A percentile compares a stretch with the other conserved stretches of the same genome.
Conservation (phyloP, 2,329 filamentous ascomycete species). For the Fusarium sp. region DNA sequence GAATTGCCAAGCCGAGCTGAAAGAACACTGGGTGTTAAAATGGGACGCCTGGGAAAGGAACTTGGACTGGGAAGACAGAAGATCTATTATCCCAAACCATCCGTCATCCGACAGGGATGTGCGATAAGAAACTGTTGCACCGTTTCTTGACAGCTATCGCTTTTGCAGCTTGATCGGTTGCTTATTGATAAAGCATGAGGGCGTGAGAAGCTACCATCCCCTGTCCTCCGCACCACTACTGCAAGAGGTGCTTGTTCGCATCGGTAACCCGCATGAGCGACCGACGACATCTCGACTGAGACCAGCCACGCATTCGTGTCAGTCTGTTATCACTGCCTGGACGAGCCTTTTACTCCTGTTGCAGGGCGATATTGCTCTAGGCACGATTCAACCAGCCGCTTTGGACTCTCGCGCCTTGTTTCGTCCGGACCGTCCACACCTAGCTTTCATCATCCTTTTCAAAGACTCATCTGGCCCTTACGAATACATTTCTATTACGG, state of each 20-base stretch:
- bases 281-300: slow-evolving; percentile 10
- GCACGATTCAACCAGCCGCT: slow-evolving; percentile 36
- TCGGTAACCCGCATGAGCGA: slow-evolving; percentile 27
- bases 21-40: slow-evolving; percentile 14
- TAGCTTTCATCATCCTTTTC: slow-evolving; percentile 17
- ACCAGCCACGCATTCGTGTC: slow-evolving; percentile 19
- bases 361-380: slow-evolving; percentile 20
- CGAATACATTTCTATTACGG: slow-evolving; percentile 17
- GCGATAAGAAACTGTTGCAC: neutral
- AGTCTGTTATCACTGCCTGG: slow-evolving; percentile 21
- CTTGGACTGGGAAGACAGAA: neutral
- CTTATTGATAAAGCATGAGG: slow-evolving; percentile 1
- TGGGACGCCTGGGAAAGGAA: slow-evolving; percentile 20
- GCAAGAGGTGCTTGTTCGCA: slow-evolving; percentile 11
- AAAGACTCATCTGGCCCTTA: slow-evolving; percentile 26
- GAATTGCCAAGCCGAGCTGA: slow-evolving; percentile 44
- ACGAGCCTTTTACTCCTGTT: slow-evolving; percentile 7
- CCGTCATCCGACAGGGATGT: neutral
- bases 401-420: slow-evolving; percentile 12
- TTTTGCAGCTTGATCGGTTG: neutral
- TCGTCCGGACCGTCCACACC: slow-evolving; percentile 14
- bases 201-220: slow-evolving; percentile 1
- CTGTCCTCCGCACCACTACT: slow-evolving; percentile 8
- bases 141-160: neutral
- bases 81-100: neutral